A percentile compares a stretch with the other conserved stretches of the same genome.
Conservation (phyloP, 805 yeast species). For the Candida golubevii region DNA sequence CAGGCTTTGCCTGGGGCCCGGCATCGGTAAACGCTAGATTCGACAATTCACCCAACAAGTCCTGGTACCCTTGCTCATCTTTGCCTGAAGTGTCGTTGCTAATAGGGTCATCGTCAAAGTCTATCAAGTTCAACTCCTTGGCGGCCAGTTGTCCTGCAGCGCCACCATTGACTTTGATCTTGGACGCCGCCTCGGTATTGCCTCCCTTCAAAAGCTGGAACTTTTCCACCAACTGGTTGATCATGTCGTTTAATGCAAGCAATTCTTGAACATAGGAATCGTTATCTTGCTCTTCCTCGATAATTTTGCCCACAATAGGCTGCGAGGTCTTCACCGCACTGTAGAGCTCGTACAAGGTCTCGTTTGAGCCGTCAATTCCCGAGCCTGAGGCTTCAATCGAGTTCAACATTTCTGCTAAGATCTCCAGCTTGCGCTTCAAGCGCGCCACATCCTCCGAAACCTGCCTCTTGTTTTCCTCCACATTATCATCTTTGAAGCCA, state of each 20-base stretch:
- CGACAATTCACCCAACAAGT: slow-evolving; percentile 68
- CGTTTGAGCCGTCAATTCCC: slow-evolving; percentile 46
- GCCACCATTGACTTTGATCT: slow-evolving; percentile 34
- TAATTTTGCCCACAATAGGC: slow-evolving; percentile 80
- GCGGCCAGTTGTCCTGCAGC: slow-evolving; percentile 22
- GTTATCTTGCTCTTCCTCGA: slow-evolving; percentile 68
- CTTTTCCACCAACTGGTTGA: slow-evolving; percentile 64
- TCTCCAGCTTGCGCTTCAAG: slow-evolving; percentile 78
- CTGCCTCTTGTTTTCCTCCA: slow-evolving; percentile 68
- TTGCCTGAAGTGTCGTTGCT: slow-evolving; percentile 24
- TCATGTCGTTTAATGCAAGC: slow-evolving; percentile 66
- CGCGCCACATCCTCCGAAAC: slow-evolving; percentile 81
- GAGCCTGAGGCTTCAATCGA: slow-evolving; percentile 42
- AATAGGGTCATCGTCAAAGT: slow-evolving; percentile 40
- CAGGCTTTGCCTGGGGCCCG: slow-evolving; percentile 7
- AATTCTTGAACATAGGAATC: slow-evolving; percentile 56
- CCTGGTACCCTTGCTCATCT: slow-evolving; percentile 49
- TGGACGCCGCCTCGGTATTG: slow-evolving; percentile 50
- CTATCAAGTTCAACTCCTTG: slow-evolving; percentile 37
- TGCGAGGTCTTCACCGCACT: slow-evolving; percentile 76
- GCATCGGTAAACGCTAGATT: slow-evolving; percentile 53
- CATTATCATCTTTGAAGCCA: slow-evolving; percentile 85
- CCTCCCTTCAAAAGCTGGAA: slow-evolving; percentile 65
- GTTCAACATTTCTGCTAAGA: slow-evolving; percentile 81
- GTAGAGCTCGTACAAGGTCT: slow-evolving; percentile 75